Conservation (phyloP, 2,329 filamentous ascomycete genomes). For the Teratosphaeriaceae sp. region DNA sequence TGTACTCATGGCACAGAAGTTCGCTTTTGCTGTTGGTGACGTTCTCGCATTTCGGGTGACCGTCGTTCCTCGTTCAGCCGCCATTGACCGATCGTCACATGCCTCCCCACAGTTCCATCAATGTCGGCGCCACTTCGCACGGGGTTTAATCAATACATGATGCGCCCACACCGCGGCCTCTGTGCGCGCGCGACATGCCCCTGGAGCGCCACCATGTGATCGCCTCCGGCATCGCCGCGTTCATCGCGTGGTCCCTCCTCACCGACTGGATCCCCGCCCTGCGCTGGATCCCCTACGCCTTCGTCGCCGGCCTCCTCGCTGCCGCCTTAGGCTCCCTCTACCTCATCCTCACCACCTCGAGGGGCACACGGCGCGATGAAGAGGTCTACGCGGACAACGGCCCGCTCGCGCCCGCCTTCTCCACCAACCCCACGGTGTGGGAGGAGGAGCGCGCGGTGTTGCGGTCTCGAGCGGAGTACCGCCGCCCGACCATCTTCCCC, state of each 20-base stretch:
- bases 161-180: constrained; percentile 10
- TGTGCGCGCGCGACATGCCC: constrained; percentile 47
- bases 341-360: constrained; percentile 57
- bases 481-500: constrained; percentile 63
- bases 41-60: too few relatives aligned
- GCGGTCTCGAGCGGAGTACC: constrained; percentile 59
- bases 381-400: constrained; percentile 13
- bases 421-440: constrained; percentile 54
- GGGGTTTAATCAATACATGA: too few relatives aligned
- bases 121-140: too few relatives aligned
- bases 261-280: constrained; percentile 76
- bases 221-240: constrained; percentile 60
- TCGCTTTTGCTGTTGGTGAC: too few relatives aligned
- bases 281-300: constrained; percentile 79
- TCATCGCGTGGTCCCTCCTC: constrained; percentile 82
- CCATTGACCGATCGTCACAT: too few relatives aligned
- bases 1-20: too few relatives aligned
- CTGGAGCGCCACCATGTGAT: constrained; percentile 67
- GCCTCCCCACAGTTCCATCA: too few relatives aligned
- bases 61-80: too few relatives aligned
- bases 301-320: constrained; percentile 59
- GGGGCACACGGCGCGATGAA: constrained; percentile 36
- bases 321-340: constrained; percentile 51
- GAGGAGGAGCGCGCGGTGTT: constrained; percentile 60
- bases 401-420: constrained; percentile 19